Base-by-base conservation (phyloP, 1,139 yeast genomes). In the Geotrichum europaeum region DNA sequence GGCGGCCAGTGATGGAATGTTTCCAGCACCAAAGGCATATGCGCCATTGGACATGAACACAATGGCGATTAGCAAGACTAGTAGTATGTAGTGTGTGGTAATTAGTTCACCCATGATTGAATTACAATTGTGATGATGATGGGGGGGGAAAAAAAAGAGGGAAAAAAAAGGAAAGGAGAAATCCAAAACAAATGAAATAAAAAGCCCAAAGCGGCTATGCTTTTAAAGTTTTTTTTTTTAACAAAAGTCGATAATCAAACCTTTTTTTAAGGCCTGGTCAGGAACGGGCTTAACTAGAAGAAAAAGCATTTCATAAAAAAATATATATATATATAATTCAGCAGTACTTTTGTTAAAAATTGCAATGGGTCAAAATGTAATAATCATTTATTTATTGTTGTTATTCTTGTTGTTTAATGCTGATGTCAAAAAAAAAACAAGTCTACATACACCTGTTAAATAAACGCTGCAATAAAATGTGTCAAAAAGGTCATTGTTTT, bases 1-100 rank as follows among this genome's bases (percentile, higher is more conserved):
- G 1, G 63, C 61, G 3, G 70, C 67, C 18, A 63, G 61, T 2
- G 68, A 64, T 15, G 71, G 71, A 36, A 68, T 66, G 53, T 66
- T 66, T n/a, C 71, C 71, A 18, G 71, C 70, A 18, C 71, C 70
- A 59, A 68, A 68, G 43, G 71, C 71, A 43, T 56, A 55, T 7
- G 65, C 50, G 49, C 61, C 61, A 15, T 53, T 49, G 2, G 61
- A 59, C 61, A 56, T 53, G n/a, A 59, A 47, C 9, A 56, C 55
- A 24, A 59, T 47, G 12, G 57, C 61, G 25, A 59, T 30, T 7
- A 59, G 54, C 22, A 59, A 50, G n/a, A 55, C 51, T 7, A 59
- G 30, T 12, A 57, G 28, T 13, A 57, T 49, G 18, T 24, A 49
- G 6, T 49, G 28, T 12, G 32, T 24, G 22, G 32, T 4, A 22